Evolutionary conservation across 768 basidiomycete genomes (phyloP).

Genomic region (Ephemerocybe angulata): DNA sequence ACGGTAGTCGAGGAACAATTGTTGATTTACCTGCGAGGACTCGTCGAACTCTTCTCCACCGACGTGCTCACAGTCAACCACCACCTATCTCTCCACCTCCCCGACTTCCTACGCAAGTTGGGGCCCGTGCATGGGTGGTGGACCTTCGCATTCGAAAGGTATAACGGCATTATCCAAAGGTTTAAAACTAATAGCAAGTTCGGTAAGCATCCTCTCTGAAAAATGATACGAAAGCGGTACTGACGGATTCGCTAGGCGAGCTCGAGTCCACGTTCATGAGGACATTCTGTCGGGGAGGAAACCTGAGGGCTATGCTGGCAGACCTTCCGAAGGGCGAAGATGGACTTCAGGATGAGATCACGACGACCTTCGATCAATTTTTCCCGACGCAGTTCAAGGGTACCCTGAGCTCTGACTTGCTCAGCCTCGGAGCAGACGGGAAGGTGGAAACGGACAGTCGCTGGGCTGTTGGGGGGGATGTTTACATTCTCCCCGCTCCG

Average conservation of each 20-base stretch:
- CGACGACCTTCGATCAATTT: neutral
- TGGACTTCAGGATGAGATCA: neutral
- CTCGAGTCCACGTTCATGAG: constrained; percentile 7
- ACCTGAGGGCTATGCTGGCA: neutral
- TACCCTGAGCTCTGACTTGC: neutral
- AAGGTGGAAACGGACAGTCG: neutral
- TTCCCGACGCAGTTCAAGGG: neutral
- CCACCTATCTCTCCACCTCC: constrained; percentile 38
- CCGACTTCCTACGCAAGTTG: constrained; percentile 24
- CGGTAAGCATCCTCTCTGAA: neutral
- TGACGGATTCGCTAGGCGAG: neutral
- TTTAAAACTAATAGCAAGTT: constrained; percentile 4
- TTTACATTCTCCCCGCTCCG: neutral
- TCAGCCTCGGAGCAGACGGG: neutral
- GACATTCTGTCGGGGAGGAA: constrained; percentile 4
- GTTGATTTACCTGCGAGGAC: constrained; percentile 24
- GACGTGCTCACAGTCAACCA: constrained; percentile 31
- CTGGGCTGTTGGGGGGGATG: neutral
- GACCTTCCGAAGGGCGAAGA: neutral
- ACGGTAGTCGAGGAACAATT: constrained; percentile 25
- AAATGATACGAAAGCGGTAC: neutral
- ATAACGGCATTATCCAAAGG: constrained; percentile 5
- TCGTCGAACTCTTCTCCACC: constrained; percentile 28
- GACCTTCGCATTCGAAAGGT: constrained; percentile 26
- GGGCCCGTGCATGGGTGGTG: constrained; percentile 37